A percentile compares a stretch with the other conserved stretches of the same genome.
Evolutionary conservation across 1,284 basidiomycete species (phyloP).

Genomic region (Coriolopsis trogii): DNA sequence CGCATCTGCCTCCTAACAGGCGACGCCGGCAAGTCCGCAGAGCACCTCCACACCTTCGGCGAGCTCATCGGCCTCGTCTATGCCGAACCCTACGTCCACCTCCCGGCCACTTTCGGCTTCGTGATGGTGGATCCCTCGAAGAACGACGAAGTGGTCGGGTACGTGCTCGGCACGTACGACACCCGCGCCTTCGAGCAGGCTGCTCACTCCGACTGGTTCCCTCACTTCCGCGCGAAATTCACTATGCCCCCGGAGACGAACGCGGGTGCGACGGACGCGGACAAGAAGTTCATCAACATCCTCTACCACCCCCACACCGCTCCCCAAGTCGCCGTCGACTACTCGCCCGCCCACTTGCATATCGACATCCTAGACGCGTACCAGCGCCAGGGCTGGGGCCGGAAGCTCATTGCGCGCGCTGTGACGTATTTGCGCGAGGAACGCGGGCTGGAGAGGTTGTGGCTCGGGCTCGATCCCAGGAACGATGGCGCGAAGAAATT

Average conservation of each 20-base stretch:
- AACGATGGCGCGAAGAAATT: constrained; percentile 60
- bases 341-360: constrained; percentile 68
- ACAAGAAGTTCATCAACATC: constrained; percentile 51
- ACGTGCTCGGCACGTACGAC: constrained; percentile 61
- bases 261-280: constrained; percentile 42
- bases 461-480: constrained; percentile 62
- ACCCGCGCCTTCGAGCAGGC: constrained; percentile 59
- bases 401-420: constrained; percentile 53
- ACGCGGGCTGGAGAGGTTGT: constrained; percentile 51
- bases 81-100: constrained; percentile 70
- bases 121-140: constrained; percentile 60
- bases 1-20: constrained; percentile 75
- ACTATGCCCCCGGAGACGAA: constrained; percentile 32
- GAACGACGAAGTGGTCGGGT: constrained; percentile 54
- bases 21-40: constrained; percentile 68
- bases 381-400: constrained; percentile 66
- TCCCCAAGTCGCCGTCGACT: constrained; percentile 49
- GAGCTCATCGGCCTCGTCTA: constrained; percentile 72
- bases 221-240: constrained; percentile 54
- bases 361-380: constrained; percentile 64
- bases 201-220: constrained; percentile 60
- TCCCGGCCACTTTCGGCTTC: constrained; percentile 71
- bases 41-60: constrained; percentile 56
- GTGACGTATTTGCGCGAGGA: constrained; percentile 50
- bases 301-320: constrained; percentile 52